Conservation (phyloP, 495 filamentous ascomycete species). For the Annulohypoxylon moriforme region DNA sequence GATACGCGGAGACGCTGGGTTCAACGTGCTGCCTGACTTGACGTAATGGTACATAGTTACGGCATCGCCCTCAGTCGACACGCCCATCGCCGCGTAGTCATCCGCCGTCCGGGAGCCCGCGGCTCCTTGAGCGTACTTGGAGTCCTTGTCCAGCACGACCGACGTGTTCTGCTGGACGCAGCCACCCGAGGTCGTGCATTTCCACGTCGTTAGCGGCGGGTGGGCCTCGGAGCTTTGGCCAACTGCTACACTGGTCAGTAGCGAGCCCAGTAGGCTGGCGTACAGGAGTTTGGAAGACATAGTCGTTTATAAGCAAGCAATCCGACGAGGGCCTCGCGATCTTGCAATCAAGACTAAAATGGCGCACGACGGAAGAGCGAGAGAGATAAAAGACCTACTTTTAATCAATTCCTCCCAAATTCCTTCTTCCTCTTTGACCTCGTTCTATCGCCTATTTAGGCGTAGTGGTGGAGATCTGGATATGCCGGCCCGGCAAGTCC, state of each 20-base stretch:
- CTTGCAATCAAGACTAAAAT: conserved; percentile 10
- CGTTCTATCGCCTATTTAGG: conserved; percentile 45
- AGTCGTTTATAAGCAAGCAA: conserved; percentile 7
- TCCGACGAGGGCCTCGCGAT: conserved; percentile 4
- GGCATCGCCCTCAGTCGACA: conserved; percentile 39
- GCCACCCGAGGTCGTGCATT: conserved; percentile 53
- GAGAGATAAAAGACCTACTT: conserved; percentile 25
- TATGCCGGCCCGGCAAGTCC: conserved; percentile 34
- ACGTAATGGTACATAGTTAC: conserved; percentile 47
- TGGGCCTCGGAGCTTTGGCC: conserved; percentile 49
- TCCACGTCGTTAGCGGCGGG: conserved; percentile 54
- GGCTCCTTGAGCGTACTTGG: conserved; percentile 36
- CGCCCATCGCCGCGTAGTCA: conserved; percentile 44
- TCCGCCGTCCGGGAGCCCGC: conserved; percentile 38
- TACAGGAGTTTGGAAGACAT: conserved; percentile 46
- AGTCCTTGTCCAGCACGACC: conserved; percentile 55
- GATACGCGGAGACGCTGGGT: conserved; percentile 58
- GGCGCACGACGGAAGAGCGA: conserved; percentile 25
- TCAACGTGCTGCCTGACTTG: conserved; percentile 42
- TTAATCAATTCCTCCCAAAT: conserved; percentile 19
- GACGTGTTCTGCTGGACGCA: conserved; percentile 55
- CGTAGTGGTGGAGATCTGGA: conserved; percentile 15
- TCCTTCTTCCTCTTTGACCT: conserved; percentile 13
- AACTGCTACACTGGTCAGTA: conserved; percentile 32
- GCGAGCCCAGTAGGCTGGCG: conserved; percentile 32